Conservation (phyloP, 768 basidiomycete species). For the Cystobasidium onofrii region DNA sequence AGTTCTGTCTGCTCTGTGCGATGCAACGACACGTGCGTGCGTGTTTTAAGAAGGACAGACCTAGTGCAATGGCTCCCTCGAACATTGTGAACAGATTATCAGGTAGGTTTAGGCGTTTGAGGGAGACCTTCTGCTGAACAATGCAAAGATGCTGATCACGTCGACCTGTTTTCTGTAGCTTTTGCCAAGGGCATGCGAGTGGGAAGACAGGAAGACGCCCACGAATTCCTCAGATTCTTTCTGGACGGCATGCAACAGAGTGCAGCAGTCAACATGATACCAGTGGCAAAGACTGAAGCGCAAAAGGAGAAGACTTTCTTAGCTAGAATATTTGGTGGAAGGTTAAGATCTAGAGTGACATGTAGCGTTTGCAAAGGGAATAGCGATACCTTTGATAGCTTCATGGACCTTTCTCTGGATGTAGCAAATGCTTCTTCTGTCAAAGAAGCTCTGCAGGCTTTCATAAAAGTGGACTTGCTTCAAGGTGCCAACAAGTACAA, state of each 20-base stretch:
- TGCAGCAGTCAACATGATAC: slow-evolving; percentile 75
- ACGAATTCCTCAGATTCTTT: slow-evolving; percentile 91
- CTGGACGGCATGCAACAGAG: slow-evolving; percentile 83
- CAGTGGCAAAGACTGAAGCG: slow-evolving; percentile 52
- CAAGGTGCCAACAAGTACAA: slow-evolving; percentile 93
- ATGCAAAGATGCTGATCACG: too few species aligned
- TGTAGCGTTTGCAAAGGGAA: slow-evolving; percentile 73
- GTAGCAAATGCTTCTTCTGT: slow-evolving; percentile 59
- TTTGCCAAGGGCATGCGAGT: slow-evolving; percentile 84
- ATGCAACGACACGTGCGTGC: slow-evolving; percentile 56
- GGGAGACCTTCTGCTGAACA: too few species aligned
- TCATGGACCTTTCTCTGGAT: slow-evolving; percentile 88
- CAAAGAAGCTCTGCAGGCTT: slow-evolving; percentile 67
- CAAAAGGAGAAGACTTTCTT: slow-evolving; percentile 76
- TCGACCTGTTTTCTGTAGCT: slow-evolving; percentile 49
- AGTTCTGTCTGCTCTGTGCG: slow-evolving; percentile 73
- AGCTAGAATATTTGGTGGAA: slow-evolving; percentile 86
- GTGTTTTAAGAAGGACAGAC: slow-evolving; percentile 50
- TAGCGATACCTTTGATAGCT: slow-evolving; percentile 92
- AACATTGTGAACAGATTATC: slow-evolving; percentile 62
- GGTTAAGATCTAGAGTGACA: slow-evolving; percentile 77
- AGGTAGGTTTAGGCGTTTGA: slow-evolving; percentile 49
- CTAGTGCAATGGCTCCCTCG: slow-evolving; percentile 56
- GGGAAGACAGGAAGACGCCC: slow-evolving; percentile 94
- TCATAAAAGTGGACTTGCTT: slow-evolving; percentile 70